Evolutionary conservation across 257 asterid species (phyloP).

Genomic region (Eustoma russellianum): DNA sequence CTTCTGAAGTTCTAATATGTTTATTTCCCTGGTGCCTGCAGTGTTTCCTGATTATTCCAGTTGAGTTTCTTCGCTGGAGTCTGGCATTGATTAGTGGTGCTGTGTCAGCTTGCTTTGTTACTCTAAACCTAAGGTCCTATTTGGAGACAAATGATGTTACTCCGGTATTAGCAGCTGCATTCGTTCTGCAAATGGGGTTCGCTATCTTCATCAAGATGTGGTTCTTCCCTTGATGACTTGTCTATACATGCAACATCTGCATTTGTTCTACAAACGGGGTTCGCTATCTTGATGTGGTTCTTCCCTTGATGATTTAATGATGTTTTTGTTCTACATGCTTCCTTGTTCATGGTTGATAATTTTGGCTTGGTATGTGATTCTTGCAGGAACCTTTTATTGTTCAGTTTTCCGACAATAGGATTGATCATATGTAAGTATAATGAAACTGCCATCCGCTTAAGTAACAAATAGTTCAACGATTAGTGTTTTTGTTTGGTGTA

Average conservation of each 20-base stretch:
- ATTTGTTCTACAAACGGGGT: slow-evolving; percentile 67
- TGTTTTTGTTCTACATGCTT: too few species aligned
- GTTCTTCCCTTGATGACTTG: slow-evolving; percentile 44
- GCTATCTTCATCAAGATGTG: slow-evolving; percentile 87
- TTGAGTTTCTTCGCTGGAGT: slow-evolving; percentile 68
- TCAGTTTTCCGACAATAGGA: too few species aligned
- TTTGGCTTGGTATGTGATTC: too few species aligned
- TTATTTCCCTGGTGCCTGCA: slow-evolving; percentile 16
- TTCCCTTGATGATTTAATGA: slow-evolving; percentile 22
- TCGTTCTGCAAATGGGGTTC: slow-evolving; percentile 74
- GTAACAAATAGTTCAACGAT: too few species aligned
- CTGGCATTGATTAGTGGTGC: slow-evolving; percentile 54
- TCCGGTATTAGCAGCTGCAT: slow-evolving; percentile 58
- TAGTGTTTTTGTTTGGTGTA: too few species aligned
- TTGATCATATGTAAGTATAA: too few species aligned
- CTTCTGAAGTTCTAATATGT: too few species aligned
- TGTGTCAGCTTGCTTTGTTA: slow-evolving; percentile 69
- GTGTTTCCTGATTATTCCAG: slow-evolving; percentile 68
- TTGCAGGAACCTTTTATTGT: too few species aligned
- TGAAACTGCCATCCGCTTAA: too few species aligned
- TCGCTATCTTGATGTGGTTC: slow-evolving; percentile 84
- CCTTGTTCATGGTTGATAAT: too few species aligned
- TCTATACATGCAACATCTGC: slow-evolving; percentile 26
- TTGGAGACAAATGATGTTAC: slow-evolving; percentile 39
- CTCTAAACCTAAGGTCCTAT: slow-evolving; percentile 64